Evolutionary conservation across 805 yeast genomes (phyloP).

Genomic region (Yamadazyma endophytica): DNA sequence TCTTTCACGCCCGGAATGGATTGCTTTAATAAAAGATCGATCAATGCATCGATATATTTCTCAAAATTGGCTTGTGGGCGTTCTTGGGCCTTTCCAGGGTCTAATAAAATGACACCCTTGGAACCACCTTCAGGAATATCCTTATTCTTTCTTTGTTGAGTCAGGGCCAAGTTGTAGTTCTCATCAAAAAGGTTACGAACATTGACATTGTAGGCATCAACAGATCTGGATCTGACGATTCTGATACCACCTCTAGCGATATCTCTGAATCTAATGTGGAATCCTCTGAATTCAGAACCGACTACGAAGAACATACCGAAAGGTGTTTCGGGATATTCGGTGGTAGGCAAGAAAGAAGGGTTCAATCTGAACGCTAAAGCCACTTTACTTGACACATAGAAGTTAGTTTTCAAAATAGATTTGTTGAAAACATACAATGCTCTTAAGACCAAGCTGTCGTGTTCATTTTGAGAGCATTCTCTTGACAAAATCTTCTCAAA

Average conservation of each 20-base stretch:
- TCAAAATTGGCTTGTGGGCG: conserved; percentile 81
- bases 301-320: conserved; percentile 94
- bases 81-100: conserved; percentile 71
- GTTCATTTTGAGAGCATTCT: conserved; percentile 76
- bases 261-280: conserved; percentile 95
- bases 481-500: conserved; percentile 64
- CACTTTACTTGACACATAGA: conserved; percentile 88
- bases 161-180: conserved; percentile 90
- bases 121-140: conserved; percentile 99
- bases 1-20: conserved; percentile 74
- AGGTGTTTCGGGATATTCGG: conserved; percentile 90
- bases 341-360: conserved; percentile 76
- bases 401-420: conserved; percentile 87
- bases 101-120: conserved; percentile 90
- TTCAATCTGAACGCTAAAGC: conserved; percentile 90
- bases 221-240: conserved; percentile 81
- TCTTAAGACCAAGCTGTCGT: conserved; percentile 70
- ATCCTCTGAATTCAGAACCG: conserved; percentile 95
- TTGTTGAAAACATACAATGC: conserved; percentile 83
- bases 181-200: conserved; percentile 90
- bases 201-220: conserved; percentile 81
- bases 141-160: conserved; percentile 95
- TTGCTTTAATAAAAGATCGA: conserved; percentile 71
- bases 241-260: conserved; percentile 98
- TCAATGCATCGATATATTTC: conserved; percentile 87